Base-by-base conservation (phyloP, 345 rosid genomes). In the Eucalyptus erythrocorys region DNA sequence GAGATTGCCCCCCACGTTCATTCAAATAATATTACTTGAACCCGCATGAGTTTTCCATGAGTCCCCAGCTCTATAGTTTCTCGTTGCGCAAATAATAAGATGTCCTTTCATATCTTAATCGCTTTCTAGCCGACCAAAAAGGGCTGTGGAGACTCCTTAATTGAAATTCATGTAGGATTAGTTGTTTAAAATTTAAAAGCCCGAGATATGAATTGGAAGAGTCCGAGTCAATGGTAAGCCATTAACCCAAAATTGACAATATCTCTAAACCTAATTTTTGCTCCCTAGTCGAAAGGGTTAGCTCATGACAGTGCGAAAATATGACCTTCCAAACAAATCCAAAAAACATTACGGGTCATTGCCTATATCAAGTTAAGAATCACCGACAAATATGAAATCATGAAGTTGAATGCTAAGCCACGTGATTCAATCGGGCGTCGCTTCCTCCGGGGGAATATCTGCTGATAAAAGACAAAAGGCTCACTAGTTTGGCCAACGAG, bases 171-270 rank as follows among this genome's bases (percentile, higher is more conserved):
- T 16, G 4, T 49, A 50, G 53, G 8, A 50, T 50, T 50, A 50
- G 8, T 16, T 50, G 8, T 50, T 50, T 50, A 50, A 50, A 16
- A 50, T 50, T 50, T 50, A 50, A 49, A 50, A 5, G 21, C 21
- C 1, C 0, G 8, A 16, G 8, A 50, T 50, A 16, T 50, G 21
- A 1, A 0, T 50, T 16, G 21, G 4, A 0, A 50, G 53, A 50
- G 2, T 8, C 7, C 21, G 21, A 50, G 53, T 50, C 21, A 50
- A 50, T 50, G 8, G 16, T 0, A 50, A 8, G 19, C 53, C 21
- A 0, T 16, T 2, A 1, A 8, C 21, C 53, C 8, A 0, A 50
- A 50, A 50, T 50, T 50, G 21, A 0, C 0, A 50, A 17, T 49
- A 50, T 17, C 0, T 4, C 53, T 50, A 50, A 50, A 50, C 21